Evolutionary conservation across 1,284 basidiomycete species (phyloP).

Genomic region (Ganoderma resinaceum): DNA sequence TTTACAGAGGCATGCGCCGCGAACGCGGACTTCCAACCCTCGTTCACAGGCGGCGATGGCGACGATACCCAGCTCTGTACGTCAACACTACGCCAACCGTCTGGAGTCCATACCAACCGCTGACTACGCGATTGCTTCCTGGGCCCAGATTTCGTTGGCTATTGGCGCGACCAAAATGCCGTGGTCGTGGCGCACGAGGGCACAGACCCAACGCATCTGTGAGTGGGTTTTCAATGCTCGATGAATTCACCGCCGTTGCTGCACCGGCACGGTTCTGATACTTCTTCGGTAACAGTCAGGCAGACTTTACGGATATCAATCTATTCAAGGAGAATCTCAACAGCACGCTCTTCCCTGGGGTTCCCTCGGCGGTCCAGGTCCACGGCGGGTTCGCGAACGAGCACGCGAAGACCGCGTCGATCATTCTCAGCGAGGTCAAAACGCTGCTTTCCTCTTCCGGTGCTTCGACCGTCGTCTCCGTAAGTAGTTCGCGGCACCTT

Average conservation of each 20-base stretch:
- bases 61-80: slow-evolving; percentile 52
- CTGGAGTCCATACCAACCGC: too few relatives aligned
- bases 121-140: neutral
- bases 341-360: slow-evolving; percentile 55
- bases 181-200: slow-evolving; percentile 60
- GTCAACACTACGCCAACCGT: neutral
- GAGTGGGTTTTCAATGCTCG: slow-evolving; percentile 13
- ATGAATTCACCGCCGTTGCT: neutral
- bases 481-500: slow-evolving; percentile 25
- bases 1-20: slow-evolving; percentile 46
- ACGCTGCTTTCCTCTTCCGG: slow-evolving; percentile 42
- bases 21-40: slow-evolving; percentile 50
- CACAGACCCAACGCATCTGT: slow-evolving; percentile 57
- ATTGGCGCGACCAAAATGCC: slow-evolving; percentile 50
- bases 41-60: slow-evolving; percentile 55
- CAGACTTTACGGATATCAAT: slow-evolving; percentile 56
- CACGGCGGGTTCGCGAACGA: slow-evolving; percentile 58
- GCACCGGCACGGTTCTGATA: neutral
- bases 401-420: slow-evolving; percentile 48
- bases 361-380: slow-evolving; percentile 46
- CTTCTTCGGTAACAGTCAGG: slow-evolving; percentile 37
- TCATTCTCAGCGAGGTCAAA: slow-evolving; percentile 47
- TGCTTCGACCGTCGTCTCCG: slow-evolving; percentile 45
- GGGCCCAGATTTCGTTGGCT: slow-evolving; percentile 55
- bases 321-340: slow-evolving; percentile 43